Conservation (phyloP, 345 rosid species). For the Stellera chamaejasme region DNA sequence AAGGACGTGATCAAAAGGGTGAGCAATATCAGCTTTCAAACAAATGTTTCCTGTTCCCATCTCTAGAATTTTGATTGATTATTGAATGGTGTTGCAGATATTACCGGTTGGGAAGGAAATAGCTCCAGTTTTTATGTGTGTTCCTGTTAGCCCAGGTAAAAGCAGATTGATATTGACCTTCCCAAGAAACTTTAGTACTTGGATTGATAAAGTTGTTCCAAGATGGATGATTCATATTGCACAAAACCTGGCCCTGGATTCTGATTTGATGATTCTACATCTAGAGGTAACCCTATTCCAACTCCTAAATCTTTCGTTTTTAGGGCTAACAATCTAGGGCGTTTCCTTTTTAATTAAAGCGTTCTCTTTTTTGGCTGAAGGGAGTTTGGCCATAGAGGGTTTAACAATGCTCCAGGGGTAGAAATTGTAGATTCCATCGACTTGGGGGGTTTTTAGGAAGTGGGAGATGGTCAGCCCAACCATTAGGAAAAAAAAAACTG, state of each 20-base stretch:
- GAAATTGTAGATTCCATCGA: no score
- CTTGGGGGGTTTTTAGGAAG: no score
- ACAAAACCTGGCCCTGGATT: slow-evolving; percentile 66
- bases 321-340: no score
- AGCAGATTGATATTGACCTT: slow-evolving; percentile 76
- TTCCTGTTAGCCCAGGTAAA: slow-evolving; percentile 77
- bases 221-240: slow-evolving; percentile 75
- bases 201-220: slow-evolving; percentile 64
- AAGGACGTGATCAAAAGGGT: slow-evolving; percentile 26
- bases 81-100: not conserved
- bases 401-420: no score
- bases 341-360: no score
- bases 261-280: slow-evolving; percentile 73
- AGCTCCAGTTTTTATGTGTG: slow-evolving; percentile 58
- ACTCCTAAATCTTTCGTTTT: no score
- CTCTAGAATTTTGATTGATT: not conserved
- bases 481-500: no score
- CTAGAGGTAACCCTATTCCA: slow-evolving; percentile 36
- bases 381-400: no score
- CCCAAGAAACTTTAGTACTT: slow-evolving; percentile 53
- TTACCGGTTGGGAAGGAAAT: slow-evolving; percentile 14
- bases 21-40: slow-evolving; percentile 14
- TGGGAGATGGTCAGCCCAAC: no score
- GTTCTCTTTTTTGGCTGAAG: no score
- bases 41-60: not conserved